Base-by-base conservation (phyloP, 2,329 filamentous ascomycete species). In the Colletotrichum karsti region DNA sequence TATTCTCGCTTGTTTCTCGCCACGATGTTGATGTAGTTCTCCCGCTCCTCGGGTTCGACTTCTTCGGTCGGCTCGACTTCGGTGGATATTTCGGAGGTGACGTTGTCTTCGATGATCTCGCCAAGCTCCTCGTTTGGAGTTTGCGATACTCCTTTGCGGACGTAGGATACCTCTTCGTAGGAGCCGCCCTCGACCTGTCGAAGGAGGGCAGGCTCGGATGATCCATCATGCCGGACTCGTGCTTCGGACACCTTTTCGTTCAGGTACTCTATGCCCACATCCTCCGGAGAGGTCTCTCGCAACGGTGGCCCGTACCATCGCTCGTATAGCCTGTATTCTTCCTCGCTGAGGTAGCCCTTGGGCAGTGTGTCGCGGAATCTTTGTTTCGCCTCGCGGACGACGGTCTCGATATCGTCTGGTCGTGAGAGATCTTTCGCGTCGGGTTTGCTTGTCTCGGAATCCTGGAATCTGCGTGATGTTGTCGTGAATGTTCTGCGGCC, bases 271-370 rank as follows among this genome's bases (percentile, higher is more conserved):
- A 82, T 85, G 26, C 80, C 89, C 4, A 89, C 84, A 77, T 92
- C 88, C 64, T 91, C 89, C 2, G 87, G 84, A 7, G 75, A 78
- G 2, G 88, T 91, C 58, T 87, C 85, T 44, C 90, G 85, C 69
- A 93, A 77, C 2, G 94, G 93, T 35, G 90, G 84, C 1, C 95
- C 95, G 77, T 96, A 98, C 15, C 97, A 81, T 70, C 94, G 86
- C 75, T 92, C 90, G 78, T 97, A 97, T 1, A 97, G 81, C 53
- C 82, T 83, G 74, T 92, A 90, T 77, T 97, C 94, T 59, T 92
- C 87, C 1, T 86, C 84, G 35, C 84, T 90, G 57, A 98, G 79
- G 73, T 93, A 89, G 35, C 87, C 90, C 33, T 89, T 87, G 0
- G 95, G 95, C 24, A 98, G 79, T 0, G 87, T 90, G 74, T 96